Evolutionary conservation across 2,329 filamentous ascomycete genomes (phyloP).

Genomic region (Epicoccum nigrum): DNA sequence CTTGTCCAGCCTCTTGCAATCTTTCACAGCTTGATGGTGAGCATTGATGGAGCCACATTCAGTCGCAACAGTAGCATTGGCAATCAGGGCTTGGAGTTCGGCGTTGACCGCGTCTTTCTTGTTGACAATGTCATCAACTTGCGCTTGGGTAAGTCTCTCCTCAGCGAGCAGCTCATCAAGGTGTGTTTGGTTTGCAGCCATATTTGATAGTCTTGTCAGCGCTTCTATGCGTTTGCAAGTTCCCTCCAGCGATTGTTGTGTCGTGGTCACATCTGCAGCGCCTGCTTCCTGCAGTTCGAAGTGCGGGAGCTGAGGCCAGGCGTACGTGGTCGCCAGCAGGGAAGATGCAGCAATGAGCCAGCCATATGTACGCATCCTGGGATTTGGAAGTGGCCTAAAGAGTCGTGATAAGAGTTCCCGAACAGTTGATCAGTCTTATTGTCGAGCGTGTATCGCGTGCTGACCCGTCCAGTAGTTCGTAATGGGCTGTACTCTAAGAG

Average conservation of each 20-base stretch:
- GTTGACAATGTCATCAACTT: conserved; percentile 29
- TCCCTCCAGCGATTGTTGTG: neutral
- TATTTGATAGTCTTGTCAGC: conserved; percentile 29
- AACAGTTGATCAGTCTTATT: neutral
- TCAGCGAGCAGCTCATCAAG: conserved; percentile 28
- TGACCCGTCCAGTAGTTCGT: no score
- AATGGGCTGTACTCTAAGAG: no score
- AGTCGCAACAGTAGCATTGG: conserved; percentile 32
- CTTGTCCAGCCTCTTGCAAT: conserved; percentile 30
- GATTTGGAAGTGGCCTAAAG: neutral
- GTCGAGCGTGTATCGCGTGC: no score
- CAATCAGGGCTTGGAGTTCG: conserved; percentile 27
- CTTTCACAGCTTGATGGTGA: conserved; percentile 21
- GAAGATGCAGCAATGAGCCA: conserved; percentile 2
- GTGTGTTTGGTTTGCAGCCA: conserved; percentile 35
- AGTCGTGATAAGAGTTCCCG: neutral
- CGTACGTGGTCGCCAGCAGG: neutral
- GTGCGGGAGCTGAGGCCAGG: conserved; percentile 6
- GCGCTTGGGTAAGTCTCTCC: conserved; percentile 28
- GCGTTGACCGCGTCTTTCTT: conserved; percentile 28
- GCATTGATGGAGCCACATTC: conserved; percentile 34
- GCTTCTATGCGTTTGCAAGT: conserved; percentile 31
- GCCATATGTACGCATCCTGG: neutral
- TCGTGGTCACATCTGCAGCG: neutral
- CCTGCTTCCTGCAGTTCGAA: conserved; percentile 10